These are phyloP conservation scores for Botrytis squamosa DNA, from an alignment of 2,329 filamentous ascomycete genomes.

Conservation along the genomic window DNA sequence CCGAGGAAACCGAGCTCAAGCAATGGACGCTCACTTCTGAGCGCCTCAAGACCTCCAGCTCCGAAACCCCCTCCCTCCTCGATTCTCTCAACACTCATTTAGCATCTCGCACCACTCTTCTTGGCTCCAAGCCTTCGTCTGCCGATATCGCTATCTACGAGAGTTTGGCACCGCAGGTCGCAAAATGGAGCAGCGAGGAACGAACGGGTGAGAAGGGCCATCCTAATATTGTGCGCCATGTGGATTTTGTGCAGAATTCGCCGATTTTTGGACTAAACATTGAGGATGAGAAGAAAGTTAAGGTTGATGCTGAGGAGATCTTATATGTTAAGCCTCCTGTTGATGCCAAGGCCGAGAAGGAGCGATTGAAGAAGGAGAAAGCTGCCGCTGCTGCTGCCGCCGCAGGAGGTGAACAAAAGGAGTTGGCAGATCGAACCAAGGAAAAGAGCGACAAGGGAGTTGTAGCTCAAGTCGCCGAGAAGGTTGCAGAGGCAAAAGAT, in stretches of 20 bases:
- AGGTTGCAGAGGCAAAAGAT: conserved; percentile 44
- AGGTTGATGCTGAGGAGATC: conserved; percentile 75
- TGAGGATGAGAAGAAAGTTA: conserved; percentile 70
- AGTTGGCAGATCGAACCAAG: conserved; percentile 60
- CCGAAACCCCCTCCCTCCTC: conserved; percentile 62
- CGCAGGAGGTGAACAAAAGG: conserved; percentile 49
- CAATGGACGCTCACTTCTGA: conserved; percentile 82
- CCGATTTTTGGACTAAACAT: conserved; percentile 70
- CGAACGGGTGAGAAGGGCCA: conserved; percentile 85
- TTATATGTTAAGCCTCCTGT: conserved; percentile 85
- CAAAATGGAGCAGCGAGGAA: conserved; percentile 79
- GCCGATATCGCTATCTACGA: conserved; percentile 85
- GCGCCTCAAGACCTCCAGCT: conserved; percentile 60
- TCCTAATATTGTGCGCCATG: conserved; percentile 85
- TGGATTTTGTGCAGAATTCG: conserved; percentile 95
- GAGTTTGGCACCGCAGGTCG: conserved; percentile 71
- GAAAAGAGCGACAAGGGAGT: conserved; percentile 53
- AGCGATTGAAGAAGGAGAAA: conserved; percentile 95
- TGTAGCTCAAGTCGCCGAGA: conserved; percentile 50
- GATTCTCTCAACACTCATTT: conserved; percentile 83
- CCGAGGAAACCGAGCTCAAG: conserved; percentile 82
- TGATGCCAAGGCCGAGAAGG: conserved; percentile 93
- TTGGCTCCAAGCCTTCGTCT: conserved; percentile 85
- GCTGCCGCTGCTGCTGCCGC: conserved; percentile 61
- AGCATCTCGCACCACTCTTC: conserved; percentile 80